Base-by-base conservation (phyloP, 2,329 filamentous ascomycete genomes). In the Pseudocercospora crystallina region DNA sequence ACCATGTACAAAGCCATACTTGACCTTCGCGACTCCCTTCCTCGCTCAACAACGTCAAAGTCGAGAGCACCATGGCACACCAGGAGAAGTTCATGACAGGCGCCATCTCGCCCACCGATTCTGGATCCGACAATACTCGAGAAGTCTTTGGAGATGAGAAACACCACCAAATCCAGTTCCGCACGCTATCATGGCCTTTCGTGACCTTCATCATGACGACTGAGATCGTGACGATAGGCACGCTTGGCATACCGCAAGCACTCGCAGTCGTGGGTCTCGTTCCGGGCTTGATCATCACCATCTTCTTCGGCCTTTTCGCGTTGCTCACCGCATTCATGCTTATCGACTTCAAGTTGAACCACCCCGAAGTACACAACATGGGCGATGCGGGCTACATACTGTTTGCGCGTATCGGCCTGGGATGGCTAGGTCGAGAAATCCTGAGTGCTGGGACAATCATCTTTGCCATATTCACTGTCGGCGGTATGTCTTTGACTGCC, bases 161-260 rank as follows among this genome's bases (percentile, higher is more conserved):
- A 38, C 11, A 32, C 14, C 46, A 50, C 41, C 34, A 42, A 38
- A 55, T 55, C 38, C 39, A 49, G 17, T 55, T 52, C 42, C 44
- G 45, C 13, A 55, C 52, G 5, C 30, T 55, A 11, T 37, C 43
- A 35, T 55, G 52, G 52, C 52, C 50, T 13, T 48, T 52, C 30
- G 52, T 52, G 1, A 39, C 52, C 15, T 35, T 52, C 20, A 46
- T 55, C 39, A 55, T 55, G 52, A 45, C 43, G 15, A 46, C 52
- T 1, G 52, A 55, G 32, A 55, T 55, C 30, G 52, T 55, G n/a
- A 50, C 45, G 8, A 62, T 59, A 42, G 78, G 78, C 51, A 80
- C 80, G 73, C 71, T 81, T 3, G 77, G 73, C 3, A 66, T 81
- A 7, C 78, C 78, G 0, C 77, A 73, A 4, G 76, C 74, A n/a